A percentile compares a stretch with the other conserved stretches of the same genome.
Conservation (phyloP, 2,329 filamentous ascomycete species). For the Spiromastix sp. region DNA sequence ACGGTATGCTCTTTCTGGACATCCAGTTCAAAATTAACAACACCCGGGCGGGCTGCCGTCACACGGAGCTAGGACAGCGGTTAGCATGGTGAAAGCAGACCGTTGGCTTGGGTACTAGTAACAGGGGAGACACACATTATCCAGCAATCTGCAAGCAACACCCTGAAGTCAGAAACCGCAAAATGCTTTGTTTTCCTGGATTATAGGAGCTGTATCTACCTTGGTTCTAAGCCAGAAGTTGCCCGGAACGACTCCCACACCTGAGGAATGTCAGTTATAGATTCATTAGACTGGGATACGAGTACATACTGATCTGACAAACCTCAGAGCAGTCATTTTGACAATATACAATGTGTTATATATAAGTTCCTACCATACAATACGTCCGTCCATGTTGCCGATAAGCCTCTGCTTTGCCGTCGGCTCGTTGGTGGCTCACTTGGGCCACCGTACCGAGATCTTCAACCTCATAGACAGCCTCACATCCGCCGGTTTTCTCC, state of each 20-base stretch:
- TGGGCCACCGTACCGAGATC: not conserved
- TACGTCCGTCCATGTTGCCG: too few relatives aligned
- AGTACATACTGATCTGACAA: constrained; percentile 51
- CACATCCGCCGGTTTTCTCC: not conserved
- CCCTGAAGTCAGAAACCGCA: not conserved
- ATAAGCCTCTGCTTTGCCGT: too few relatives aligned
- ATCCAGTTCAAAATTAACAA: constrained; percentile 54
- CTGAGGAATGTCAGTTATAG: constrained; percentile 33
- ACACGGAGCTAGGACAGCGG: constrained; percentile 43
- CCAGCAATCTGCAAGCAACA: constrained; percentile 19
- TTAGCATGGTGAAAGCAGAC: not conserved
- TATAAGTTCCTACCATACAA: too few relatives aligned
- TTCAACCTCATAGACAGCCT: not conserved
- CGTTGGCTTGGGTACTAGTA: too few relatives aligned
- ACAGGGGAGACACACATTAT: constrained; percentile 27
- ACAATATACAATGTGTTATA: not conserved
- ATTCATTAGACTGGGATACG: not conserved
- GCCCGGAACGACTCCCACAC: constrained; percentile 77
- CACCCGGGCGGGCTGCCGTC: constrained; percentile 49
- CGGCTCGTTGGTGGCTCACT: not conserved
- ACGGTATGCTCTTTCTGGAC: constrained; percentile 57
- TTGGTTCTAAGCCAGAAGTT: constrained; percentile 79
- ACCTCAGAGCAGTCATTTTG: constrained; percentile 46
- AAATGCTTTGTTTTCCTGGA: not conserved
- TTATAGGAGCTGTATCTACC: constrained; percentile 40